Evolutionary conservation across 192 early-diverging fungal genomes (phyloP), one percentile per base, ranked within the genome.

Genomic region (Coemansia sp.): DNA sequence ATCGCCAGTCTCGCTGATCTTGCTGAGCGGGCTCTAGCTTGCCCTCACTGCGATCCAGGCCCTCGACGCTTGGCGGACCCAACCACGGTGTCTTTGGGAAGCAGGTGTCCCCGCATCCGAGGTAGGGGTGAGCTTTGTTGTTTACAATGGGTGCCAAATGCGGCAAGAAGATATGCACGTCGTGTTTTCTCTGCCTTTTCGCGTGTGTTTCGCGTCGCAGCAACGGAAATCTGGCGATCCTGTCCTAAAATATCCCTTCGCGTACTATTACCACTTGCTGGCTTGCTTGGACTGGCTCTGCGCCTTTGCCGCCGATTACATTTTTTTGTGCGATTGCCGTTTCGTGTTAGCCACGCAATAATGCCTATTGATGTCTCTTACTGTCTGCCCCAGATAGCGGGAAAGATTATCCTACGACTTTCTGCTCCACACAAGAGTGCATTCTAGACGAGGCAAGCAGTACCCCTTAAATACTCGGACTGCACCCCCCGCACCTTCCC

Each of bases 201-300:
- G 48, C 48, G 48, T 51, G 48, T 51, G 48, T 51, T 51, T 51
- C 48, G 48, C 48, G 48, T 51, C 48, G 48, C 48, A 51, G 48
- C 48, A 51, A 51, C 48, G 48, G 48, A 51, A 51, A 51, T 51
- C 48, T 51, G 48, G 1, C 48, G 48, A 51, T 51, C 48, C 48
- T 16, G 13, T 11, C 48, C 48, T 13, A 26, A 9, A 9, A 45
- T 45, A 13, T 48, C 45, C 21, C 45, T 9, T 21, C 45, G 23
- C 45, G 40, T 42, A 42, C 40, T 42, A 42, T 42, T 42, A 42
- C 40, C 5, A n/a, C 11, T 5, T 14, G 16, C 40, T n/a, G 16
- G 40, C 45, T 48, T 48, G 45, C 45, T 51, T 51, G n/a, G 48
- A 13, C 48, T n/a, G 6, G 43, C 8, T 45, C 43, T 45, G 43